Base-by-base conservation (phyloP, 2,329 filamentous ascomycete genomes). In the Dactylellina haptotyla region DNA sequence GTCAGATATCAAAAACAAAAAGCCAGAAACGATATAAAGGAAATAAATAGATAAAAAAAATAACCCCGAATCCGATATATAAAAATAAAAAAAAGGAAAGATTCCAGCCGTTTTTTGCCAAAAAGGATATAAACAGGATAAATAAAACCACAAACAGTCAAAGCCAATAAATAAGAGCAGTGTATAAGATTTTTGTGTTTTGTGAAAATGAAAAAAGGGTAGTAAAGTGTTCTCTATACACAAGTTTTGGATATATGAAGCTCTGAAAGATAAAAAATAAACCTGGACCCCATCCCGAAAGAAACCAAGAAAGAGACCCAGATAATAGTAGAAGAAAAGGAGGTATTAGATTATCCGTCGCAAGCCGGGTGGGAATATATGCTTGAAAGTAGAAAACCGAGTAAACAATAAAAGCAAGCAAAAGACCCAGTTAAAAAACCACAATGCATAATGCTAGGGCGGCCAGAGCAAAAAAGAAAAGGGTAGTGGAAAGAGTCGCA, bases 1-100 rank as follows among this genome's bases (percentile, higher is more conserved):
- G 56, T 75, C 39, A 75, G 70, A 46, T 76, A 76, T 28, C 41
- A 28, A 77, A 79, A 77, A 79, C 79, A 81, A 79, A 77, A 78
- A 75, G 75, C 66, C 45, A 18, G 45, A 62, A 66, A 75, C 75
- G 64, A 64, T 64, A 73, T 57, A 76, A 76, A 74, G 28, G 76
- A 75, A 53, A 64, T 76, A 77, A 76, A 58, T 63, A 65, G 23
- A 56, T 37, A 76, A 66, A 51, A 48, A 39, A 50, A 37, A 46
- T n/a, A 63, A 41, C 46, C 59, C 59, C 59, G 6, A 41, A 46
- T 63, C 56, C 69, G 63, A 56, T 61, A 76, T 72, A 75, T 58
- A 71, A 39, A 53, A 54, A 62, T 41, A 65, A 58, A 45, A 61
- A 77, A 78, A 76, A 73, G 75, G 76, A 75, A 75, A 76, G 75